phyloP scores from a whole-genome alignment of 2,329 filamentous ascomycete species.

The Kalaharituber pfeilii region DNA sequence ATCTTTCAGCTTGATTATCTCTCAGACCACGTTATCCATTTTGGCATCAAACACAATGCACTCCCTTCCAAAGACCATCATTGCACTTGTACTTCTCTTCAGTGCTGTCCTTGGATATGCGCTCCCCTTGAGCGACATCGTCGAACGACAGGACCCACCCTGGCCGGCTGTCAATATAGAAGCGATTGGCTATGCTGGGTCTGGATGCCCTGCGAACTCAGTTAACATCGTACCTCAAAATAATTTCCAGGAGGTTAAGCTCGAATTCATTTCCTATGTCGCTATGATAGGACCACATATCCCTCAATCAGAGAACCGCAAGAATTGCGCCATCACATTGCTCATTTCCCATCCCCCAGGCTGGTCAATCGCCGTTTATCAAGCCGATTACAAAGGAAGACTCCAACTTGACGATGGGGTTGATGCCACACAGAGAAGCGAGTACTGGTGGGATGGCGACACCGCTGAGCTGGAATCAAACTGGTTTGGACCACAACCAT shows the following conservation, averaged over 20 bases:
- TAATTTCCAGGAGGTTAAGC: conserved; percentile 31
- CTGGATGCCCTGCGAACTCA: conserved; percentile 30
- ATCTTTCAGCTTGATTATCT: too few relatives aligned
- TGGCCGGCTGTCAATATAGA: conserved; percentile 29
- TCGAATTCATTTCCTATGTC: conserved; percentile 37
- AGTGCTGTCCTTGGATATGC: too few relatives aligned
- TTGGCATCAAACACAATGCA: too few relatives aligned
- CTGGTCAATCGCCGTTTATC: conserved; percentile 37
- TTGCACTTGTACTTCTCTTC: too few relatives aligned
- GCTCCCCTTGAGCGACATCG: too few relatives aligned
- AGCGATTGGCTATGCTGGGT: conserved; percentile 32
- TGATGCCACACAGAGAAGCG: conserved; percentile 34
- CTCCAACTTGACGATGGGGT: conserved; percentile 32
- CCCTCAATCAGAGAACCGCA: conserved; percentile 31
- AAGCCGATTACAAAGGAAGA: conserved; percentile 37
- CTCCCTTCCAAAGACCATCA: too few relatives aligned
- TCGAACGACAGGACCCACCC: too few relatives aligned
- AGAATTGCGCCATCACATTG: conserved; percentile 39
- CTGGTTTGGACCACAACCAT: conserved; percentile 30
- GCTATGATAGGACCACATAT: conserved; percentile 34
- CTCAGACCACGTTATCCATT: too few relatives aligned
- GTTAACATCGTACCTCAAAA: conserved; percentile 30
- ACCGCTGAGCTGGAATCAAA: conserved; percentile 18
- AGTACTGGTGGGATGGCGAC: conserved; percentile 32
- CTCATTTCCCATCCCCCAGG: conserved; percentile 35